These are phyloP conservation scores for Catenaria anguillulae DNA, from an alignment of 371 early-diverging fungal species.

Conservation along the genomic window DNA sequence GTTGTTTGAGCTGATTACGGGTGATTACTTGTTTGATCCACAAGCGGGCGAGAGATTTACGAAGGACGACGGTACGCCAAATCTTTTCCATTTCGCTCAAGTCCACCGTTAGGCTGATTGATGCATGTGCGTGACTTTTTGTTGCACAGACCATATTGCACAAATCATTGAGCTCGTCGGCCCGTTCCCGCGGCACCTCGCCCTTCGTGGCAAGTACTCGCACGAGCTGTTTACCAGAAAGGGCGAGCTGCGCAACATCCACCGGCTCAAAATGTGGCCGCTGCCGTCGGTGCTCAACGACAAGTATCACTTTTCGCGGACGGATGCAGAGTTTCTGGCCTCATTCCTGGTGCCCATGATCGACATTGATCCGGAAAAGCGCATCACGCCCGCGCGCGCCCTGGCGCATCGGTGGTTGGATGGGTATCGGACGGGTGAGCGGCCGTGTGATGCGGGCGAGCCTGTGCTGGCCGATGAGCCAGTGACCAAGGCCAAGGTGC, in stretches of 20 bases:
- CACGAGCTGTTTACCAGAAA: slow-evolving; percentile 60
- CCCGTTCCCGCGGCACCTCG: slow-evolving; percentile 52
- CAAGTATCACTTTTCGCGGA: slow-evolving; percentile 48
- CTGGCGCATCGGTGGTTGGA: slow-evolving; percentile 23
- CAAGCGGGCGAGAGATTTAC: slow-evolving; percentile 60
- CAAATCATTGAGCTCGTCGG: slow-evolving; percentile 90
- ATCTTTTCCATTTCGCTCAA: too few relatives aligned
- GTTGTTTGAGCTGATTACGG: slow-evolving; percentile 80
- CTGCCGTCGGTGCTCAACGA: slow-evolving; percentile 67
- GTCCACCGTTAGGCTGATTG: too few relatives aligned
- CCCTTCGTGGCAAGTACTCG: slow-evolving; percentile 57
- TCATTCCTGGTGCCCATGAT: slow-evolving; percentile 60
- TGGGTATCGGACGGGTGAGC: slow-evolving; percentile 3
- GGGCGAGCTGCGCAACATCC: slow-evolving; percentile 70
- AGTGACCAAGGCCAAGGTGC: too few relatives aligned
- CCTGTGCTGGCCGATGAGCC: too few relatives aligned
- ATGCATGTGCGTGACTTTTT: too few relatives aligned
- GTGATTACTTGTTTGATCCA: slow-evolving; percentile 91
- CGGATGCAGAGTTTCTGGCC: slow-evolving; percentile 42
- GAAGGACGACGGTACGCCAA: slow-evolving; percentile 91
- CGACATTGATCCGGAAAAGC: slow-evolving; percentile 45
- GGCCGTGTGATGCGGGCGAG: background rate
- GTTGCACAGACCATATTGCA: slow-evolving; percentile 77
- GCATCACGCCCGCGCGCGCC: slow-evolving; percentile 39
- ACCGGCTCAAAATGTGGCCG: slow-evolving; percentile 60